Conservation (phyloP, 163 green algal genomes). For the Prototheca cutis region DNA sequence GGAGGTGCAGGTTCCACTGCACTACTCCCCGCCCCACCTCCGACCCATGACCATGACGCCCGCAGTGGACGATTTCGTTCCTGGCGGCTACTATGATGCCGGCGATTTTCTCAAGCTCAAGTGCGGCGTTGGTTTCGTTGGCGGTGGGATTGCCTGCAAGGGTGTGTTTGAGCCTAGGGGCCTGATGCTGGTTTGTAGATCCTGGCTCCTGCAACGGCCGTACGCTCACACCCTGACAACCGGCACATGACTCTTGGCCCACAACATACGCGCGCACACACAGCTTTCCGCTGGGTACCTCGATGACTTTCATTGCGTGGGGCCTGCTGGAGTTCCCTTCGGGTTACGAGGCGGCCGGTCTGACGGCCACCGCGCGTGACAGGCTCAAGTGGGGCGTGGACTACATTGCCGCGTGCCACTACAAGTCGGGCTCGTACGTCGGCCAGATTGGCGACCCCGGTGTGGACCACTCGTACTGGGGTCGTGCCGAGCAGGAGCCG, state of each 20-base stretch:
- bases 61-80: slow-evolving; percentile 6
- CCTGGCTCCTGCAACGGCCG: neutral
- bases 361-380: slow-evolving; percentile 18
- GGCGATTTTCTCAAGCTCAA: slow-evolving; percentile 43
- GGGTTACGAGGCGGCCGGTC: slow-evolving; percentile 23
- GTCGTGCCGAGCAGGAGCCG: slow-evolving; percentile 38
- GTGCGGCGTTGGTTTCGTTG: too few species aligned
- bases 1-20: neutral
- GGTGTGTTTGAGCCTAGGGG: neutral
- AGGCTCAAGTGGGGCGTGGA: slow-evolving; percentile 31
- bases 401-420: slow-evolving; percentile 36
- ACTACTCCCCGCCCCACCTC: neutral
- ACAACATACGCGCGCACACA: neutral
- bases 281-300: slow-evolving; percentile 32
- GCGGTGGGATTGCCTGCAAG: neutral
- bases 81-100: slow-evolving; percentile 29
- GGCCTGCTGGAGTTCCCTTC: slow-evolving; percentile 34
- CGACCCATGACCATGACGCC: neutral
- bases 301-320: slow-evolving; percentile 32
- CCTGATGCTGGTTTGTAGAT: neutral
- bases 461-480: slow-evolving; percentile 36
- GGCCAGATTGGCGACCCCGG: slow-evolving; percentile 29
- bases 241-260: neutral
- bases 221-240: neutral
- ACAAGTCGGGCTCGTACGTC: slow-evolving; percentile 5